Conservation (phyloP, 306 rosid species). For the Ammopiptanthus mongolicus region DNA sequence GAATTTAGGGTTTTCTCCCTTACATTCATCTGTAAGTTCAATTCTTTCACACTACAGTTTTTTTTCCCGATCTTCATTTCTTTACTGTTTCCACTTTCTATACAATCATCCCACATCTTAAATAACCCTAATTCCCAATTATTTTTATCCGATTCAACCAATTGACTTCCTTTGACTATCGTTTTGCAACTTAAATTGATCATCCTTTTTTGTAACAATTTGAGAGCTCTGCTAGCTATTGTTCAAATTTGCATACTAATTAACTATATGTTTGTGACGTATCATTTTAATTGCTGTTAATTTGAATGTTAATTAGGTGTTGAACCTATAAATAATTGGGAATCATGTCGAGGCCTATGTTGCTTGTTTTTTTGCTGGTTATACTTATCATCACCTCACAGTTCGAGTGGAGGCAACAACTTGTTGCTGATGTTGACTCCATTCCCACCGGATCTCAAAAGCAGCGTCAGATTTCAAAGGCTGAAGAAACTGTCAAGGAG, state of each 20-base stretch:
- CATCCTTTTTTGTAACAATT: too few relatives aligned
- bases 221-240: too few relatives aligned
- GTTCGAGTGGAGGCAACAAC: conserved; percentile 85
- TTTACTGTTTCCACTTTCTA: neutral
- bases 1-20: conserved; percentile 41
- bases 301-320: conserved; percentile 44
- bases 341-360: conserved; percentile 75
- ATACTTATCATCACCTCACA: conserved; percentile 85
- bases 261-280: neutral
- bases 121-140: conserved; percentile 13
- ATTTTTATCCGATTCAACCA: neutral
- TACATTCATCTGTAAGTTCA: conserved; percentile 24
- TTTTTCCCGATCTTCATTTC: neutral
- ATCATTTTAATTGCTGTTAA: neutral
- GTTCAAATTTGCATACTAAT: neutral
- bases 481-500: conserved; percentile 72
- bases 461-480: conserved; percentile 54
- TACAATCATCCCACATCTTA: neutral
- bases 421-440: conserved; percentile 59
- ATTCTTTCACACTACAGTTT: neutral
- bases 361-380: conserved; percentile 73
- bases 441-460: conserved; percentile 45
- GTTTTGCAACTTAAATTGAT: neutral
- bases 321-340: conserved; percentile 22
- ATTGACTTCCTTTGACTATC: neutral